Conservation (phyloP, 208 protist species). For the Tritrichomonas foetus region DNA sequence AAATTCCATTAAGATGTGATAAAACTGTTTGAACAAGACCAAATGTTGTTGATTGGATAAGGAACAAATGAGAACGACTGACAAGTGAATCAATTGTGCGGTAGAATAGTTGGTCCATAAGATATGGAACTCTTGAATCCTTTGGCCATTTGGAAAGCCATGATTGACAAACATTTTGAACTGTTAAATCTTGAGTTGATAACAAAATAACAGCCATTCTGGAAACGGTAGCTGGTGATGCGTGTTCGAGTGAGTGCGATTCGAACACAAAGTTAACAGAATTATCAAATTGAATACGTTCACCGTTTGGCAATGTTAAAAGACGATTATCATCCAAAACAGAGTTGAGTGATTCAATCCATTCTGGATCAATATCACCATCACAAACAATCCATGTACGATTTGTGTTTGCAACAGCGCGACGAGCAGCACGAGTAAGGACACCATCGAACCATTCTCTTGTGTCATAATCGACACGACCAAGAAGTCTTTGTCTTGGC, state of each 20-base stretch:
- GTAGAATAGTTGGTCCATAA: conserved; percentile 18
- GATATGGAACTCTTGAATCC: background rate
- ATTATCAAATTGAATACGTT: conserved; percentile 89
- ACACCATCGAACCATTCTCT: conserved; percentile 96
- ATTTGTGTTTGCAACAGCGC: background rate
- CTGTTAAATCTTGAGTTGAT: background rate
- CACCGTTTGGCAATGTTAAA: conserved; percentile 91
- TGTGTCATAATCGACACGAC: conserved; percentile 93
- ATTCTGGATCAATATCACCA: conserved; percentile 96
- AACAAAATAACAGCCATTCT: conserved; percentile 54
- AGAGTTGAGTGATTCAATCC: conserved; percentile 97
- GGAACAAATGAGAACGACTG: background rate
- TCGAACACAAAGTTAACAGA: conserved; percentile 98
- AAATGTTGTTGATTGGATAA: conserved; percentile 7
- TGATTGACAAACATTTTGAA: background rate
- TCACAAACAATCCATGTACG: conserved; percentile 80
- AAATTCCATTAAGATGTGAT: background rate
- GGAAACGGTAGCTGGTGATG: conserved; percentile 86
- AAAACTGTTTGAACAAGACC: conserved; percentile 19
- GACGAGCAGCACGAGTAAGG: conserved; percentile 26
- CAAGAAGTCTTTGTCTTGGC: conserved; percentile 67
- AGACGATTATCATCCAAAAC: conserved; percentile 94
- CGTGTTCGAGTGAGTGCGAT: conserved; percentile 86
- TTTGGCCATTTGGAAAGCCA: conserved; percentile 20
- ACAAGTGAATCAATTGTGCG: background rate